A percentile compares a stretch with the other conserved stretches of the same genome.
Conservation (phyloP, 306 rosid genomes). For the Clitoria ternatea region DNA sequence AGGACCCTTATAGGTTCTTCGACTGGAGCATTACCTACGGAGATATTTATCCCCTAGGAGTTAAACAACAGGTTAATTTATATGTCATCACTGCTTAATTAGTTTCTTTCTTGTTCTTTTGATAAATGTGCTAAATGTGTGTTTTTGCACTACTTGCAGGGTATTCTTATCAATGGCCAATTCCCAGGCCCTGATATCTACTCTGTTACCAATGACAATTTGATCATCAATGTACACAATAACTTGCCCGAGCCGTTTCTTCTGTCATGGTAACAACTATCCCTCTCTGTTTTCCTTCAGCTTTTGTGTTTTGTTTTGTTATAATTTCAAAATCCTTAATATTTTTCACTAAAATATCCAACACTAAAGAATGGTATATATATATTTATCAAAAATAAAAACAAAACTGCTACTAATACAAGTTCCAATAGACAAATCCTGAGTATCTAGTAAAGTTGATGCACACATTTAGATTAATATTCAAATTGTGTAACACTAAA, state of each 20-base stretch:
- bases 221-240: conserved; percentile 73
- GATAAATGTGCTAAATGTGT: background rate
- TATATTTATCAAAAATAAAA: too few relatives aligned
- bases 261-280: conserved; percentile 56
- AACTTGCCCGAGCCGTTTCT: conserved; percentile 80
- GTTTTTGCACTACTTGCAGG: conserved; percentile 39
- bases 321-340: background rate
- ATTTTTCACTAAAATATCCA: background rate
- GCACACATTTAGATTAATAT: too few relatives aligned
- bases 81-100: background rate
- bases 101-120: background rate
- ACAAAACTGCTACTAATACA: too few relatives aligned
- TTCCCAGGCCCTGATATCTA: conserved; percentile 84
- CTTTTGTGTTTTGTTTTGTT: background rate
- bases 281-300: background rate
- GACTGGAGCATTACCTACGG: conserved; percentile 80
- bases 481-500: too few relatives aligned
- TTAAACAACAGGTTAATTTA: conserved; percentile 52
- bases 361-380: background rate
- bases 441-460: too few relatives aligned
- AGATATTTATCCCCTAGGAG: conserved; percentile 68
- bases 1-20: conserved; percentile 69
- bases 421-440: too few relatives aligned
- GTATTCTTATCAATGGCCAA: conserved; percentile 80
- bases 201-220: conserved; percentile 79